Base-by-base conservation (phyloP, 352 stramenopile genomes). In the Pythium sukuiense region DNA sequence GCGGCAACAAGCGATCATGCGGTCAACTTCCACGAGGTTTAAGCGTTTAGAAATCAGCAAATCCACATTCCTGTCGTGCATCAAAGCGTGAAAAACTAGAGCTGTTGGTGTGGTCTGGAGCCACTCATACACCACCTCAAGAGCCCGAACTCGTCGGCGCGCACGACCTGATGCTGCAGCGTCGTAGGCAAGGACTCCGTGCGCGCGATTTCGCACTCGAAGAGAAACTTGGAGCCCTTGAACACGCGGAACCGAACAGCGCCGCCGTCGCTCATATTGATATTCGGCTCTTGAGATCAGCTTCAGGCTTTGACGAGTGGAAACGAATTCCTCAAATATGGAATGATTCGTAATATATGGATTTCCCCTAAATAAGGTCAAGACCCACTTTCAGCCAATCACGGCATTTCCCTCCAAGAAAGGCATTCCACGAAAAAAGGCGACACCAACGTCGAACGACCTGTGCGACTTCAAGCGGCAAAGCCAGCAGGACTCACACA, bases 221-320 rank as follows among this genome's bases (percentile, higher is more conserved):
- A 92, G 43, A 87, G 73, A 61, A 83, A 88, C 65, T 80, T 80
- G 62, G 79, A 78, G 49, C 76, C 84, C 68, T 92, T 92, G 70
- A 76, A 77, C 48, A 92, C 80, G 48, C 70, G 76, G 58, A 92
- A 85, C 26, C 63, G 74, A 46, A 88, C 59, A 69, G 70, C 74
- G 30, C 35, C 49, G 14, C 4, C n/a, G 45, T n/a, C 58, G 39
- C 50, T 35, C 33, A 55, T 59, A 18, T 45, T 55, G 56, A 24
- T 55, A 24, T 1, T 52, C 12, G 5, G 20, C 13, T 52, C n/a
- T 57, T 33, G n/a, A 3, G 46, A 16, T 33, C 24, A 6, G 5
- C 6, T 32, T 32, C 8, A 8, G 16, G 4, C 30, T 61, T n/a
- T 67, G 53, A 68, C 61, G 55, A 33, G 61, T 43, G 61, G 29